Evolutionary conservation across 2,329 filamentous ascomycete species (phyloP).

Genomic region (Aureobasidium mangrovei): DNA sequence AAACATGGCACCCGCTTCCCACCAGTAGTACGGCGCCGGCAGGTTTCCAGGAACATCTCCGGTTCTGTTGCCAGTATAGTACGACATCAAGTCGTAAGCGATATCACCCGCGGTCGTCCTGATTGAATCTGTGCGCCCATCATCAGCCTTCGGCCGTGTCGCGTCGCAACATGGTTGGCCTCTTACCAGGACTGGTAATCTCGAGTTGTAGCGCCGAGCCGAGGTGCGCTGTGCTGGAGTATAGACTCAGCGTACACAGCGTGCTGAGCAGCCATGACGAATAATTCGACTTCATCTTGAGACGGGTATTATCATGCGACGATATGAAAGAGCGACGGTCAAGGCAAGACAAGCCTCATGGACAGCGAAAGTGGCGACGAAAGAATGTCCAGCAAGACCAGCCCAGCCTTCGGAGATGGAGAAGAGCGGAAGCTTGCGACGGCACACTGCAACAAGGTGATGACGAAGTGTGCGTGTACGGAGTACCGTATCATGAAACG

Average conservation of each 20-base stretch:
- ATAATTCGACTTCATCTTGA: neutral
- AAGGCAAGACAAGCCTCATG: neutral
- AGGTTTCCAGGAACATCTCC: constrained; percentile 31
- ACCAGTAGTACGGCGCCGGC: constrained; percentile 60
- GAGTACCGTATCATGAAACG: neutral
- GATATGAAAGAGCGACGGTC: neutral
- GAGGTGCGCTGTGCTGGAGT: neutral
- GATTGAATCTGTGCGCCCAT: constrained; percentile 21
- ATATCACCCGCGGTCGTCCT: constrained; percentile 23
- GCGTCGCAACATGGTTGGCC: neutral
- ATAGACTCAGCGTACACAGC: neutral
- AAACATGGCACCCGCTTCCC: constrained; percentile 56
- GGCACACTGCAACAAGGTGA: neutral
- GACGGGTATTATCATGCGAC: neutral
- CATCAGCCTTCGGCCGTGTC: neutral
- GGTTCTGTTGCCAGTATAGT: constrained; percentile 27
- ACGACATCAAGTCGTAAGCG: constrained; percentile 27
- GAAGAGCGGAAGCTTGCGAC: neutral
- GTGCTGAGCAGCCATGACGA: constrained; percentile 8
- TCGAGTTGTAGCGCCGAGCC: constrained; percentile 4
- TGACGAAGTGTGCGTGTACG: constrained; percentile 1
- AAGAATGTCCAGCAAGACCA: neutral
- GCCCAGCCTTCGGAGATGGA: neutral
- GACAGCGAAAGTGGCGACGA: neutral
- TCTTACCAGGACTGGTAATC: constrained; percentile 10